Evolutionary conservation across 331 rosid species (phyloP).

Genomic region (Prunus yedoensis): DNA sequence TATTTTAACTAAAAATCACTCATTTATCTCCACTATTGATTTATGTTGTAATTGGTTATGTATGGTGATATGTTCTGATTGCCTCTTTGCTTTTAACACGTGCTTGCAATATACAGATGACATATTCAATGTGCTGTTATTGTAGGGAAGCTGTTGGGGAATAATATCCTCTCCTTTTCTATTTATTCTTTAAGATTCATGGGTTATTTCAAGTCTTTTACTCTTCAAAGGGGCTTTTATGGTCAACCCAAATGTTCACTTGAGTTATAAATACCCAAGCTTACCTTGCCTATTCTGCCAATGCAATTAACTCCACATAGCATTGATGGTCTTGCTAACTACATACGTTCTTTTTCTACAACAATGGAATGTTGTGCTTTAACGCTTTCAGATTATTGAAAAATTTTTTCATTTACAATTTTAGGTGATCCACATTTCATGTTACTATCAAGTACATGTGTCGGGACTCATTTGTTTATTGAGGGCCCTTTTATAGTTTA

Average conservation of each 20-base stretch:
- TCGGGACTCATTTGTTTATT: background rate
- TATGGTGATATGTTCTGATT: background rate
- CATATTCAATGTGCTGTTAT: background rate
- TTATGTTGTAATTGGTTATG: background rate
- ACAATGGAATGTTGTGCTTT: background rate
- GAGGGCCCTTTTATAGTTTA: background rate
- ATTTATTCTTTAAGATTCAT: background rate
- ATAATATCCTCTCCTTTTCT: background rate
- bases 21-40: background rate
- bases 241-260: background rate
- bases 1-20: background rate
- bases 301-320: background rate
- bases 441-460: background rate
- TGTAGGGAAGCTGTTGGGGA: conserved; percentile 2
- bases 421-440: background rate
- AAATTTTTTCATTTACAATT: background rate
- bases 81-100: background rate
- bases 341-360: background rate
- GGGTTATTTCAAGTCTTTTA: background rate
- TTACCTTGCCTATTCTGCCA: background rate
- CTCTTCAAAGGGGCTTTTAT: background rate
- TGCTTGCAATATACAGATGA: background rate
- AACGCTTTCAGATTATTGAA: background rate
- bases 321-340: background rate
- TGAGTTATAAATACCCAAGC: background rate